Base-by-base conservation (phyloP, 1,284 basidiomycete species). In the Sporisorium exsertum region DNA sequence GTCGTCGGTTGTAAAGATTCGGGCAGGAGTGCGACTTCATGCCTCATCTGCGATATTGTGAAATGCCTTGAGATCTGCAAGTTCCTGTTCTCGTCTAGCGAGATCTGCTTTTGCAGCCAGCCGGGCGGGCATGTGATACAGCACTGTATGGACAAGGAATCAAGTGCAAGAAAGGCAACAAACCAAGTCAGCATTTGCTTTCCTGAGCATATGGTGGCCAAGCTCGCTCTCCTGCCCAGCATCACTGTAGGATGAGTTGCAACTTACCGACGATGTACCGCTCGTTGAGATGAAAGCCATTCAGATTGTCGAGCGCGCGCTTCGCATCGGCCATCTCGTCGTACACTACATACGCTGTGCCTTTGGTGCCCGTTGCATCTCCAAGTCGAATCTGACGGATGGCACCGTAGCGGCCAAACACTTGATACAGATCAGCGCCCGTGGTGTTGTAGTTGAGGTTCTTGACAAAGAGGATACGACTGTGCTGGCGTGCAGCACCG, bases 231-330 rank as follows among this genome's bases (percentile, higher is more conserved):
- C 9, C n/a, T 16, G 18, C 40, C 6, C 1, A 8, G n/a, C 18
- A 20, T 20, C n/a, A 20, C 9, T 20, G 8, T 8, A n/a, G 4
- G 18, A 16, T 10, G 15, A 18, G 22, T 0, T 32, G 49, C n/a
- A 20, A 50, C 49, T 50, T 32, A 50, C 49, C 49, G 59, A 87
- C 86, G 64, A 99, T 96, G 87, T 99, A 99, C 35, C 97, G 91
- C 86, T 97, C 96, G 88, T 97, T 94, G 72, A 99, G 87, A 87
- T 99, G 96, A 88, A 99, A 99, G 43, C 96, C 97, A 82, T 99
- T 99, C 84, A 99, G 87, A 86, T 97, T 93, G 84, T 96, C 95
- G 62, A 97, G 90, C 0, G 96, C 96, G 83, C 95, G 95, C 87
- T 97, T 97, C 18, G 87, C 87, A 77, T 87, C 87, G 42, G 81